Base-by-base conservation (phyloP, 73 alveolate genomes). In the Blepharisma japonicum region DNA sequence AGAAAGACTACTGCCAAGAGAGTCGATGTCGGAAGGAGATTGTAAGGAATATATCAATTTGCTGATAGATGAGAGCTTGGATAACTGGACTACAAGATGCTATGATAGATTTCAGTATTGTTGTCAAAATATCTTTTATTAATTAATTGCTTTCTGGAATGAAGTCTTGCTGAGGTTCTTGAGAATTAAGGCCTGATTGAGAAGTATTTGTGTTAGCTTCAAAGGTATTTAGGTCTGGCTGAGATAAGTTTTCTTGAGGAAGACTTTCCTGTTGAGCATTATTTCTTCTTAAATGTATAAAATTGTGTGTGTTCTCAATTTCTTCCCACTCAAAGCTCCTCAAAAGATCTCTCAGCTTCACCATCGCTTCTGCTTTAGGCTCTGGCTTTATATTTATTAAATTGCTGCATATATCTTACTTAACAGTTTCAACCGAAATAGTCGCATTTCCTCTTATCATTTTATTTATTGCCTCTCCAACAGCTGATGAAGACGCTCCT, bases 1-100 rank as follows among this genome's bases (percentile, higher is more conserved):
- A 27, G 56, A 68, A 9, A 78, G 85, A 56, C 70, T 78, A 14
- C 20, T 49, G 39, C 94, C 94, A 25, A 82, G 68, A 46, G 53
- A 54, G 55, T 53, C 71, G 66, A 86, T 86, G 94, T 77, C 80
- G 68, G 68, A 68, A 72, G 82, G 88, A 50, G 91, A 82, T 8
- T 86, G 82, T 78, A 71, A 78, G 48, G 89, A 86, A 53, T 77
- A 78, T 45, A 82, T 83, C 46, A 88, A 86, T 78, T 55, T 55
- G 9, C 88, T 86, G 42, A 86, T 86, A 51, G 88, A 86, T 78
- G 77, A 76, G 38, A 82, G 89, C 49, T 78, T 86, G 42, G 90
- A 80, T 5, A 70, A 86, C 51, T 86, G 94, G 94, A 82, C 91
- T 45, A 86, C 94, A 51, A 81, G 83, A 77, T 86, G 94, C 86